Conservation (phyloP, 495 filamentous ascomycete species). For the Penicillium fimorum region DNA sequence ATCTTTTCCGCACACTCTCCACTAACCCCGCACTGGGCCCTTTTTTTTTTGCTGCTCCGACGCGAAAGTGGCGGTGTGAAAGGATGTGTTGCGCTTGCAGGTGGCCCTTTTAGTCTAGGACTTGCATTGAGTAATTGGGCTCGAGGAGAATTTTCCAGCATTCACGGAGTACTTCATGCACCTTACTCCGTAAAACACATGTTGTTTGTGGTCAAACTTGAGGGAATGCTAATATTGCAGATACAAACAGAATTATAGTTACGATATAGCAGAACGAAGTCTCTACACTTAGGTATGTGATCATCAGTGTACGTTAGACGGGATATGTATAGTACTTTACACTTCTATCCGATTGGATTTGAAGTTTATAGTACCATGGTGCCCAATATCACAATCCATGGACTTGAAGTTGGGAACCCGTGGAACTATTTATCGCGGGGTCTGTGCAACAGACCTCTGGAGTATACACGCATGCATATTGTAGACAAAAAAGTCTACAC, state of each 20-base stretch:
- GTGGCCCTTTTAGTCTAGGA: neutral
- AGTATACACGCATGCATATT: neutral
- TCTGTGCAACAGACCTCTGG: neutral
- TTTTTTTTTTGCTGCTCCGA: conserved; percentile 4
- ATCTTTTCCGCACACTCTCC: neutral
- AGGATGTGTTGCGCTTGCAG: conserved; percentile 13
- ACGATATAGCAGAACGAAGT: neutral
- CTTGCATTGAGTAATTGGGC: neutral
- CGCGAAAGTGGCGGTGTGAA: conserved; percentile 32
- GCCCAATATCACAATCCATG: neutral
- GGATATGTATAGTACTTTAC: neutral
- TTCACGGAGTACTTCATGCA: neutral
- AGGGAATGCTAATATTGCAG: neutral
- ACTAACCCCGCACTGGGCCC: conserved; percentile 16
- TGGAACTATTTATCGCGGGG: neutral
- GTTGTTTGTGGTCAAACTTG: neutral
- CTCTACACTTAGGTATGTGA: neutral
- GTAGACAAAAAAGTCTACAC: neutral
- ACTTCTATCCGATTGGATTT: neutral
- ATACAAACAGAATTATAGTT: neutral
- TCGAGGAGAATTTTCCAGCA: neutral
- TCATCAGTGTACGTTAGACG: neutral
- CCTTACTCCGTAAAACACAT: neutral
- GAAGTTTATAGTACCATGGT: neutral
- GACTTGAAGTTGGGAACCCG: neutral